phyloP scores from a whole-genome alignment of 176 grass and related monocot species.

The Oryza officinalis region DNA sequence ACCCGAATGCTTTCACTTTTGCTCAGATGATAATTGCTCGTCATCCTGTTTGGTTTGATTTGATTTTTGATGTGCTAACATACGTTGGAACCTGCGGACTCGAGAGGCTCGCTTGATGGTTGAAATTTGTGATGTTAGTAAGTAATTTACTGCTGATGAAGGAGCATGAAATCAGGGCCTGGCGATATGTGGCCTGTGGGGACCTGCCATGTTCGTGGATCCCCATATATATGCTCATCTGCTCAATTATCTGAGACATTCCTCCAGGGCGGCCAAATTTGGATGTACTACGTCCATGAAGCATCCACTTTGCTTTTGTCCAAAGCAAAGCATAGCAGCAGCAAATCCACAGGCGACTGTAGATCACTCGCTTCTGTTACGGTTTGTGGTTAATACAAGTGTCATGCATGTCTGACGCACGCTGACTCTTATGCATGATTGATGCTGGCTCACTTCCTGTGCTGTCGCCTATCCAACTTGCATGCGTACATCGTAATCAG shows the following conservation, averaged over 20 bases:
- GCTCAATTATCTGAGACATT: not conserved
- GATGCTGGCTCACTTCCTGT: not conserved
- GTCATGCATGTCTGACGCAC: not conserved
- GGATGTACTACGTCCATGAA: not conserved
- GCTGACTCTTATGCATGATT: not conserved
- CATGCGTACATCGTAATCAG: not conserved
- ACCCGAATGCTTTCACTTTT: not conserved
- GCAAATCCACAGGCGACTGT: not conserved
- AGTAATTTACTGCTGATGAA: not conserved
- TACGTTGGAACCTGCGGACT: conserved; percentile 14
- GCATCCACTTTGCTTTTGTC: conserved; percentile 31
- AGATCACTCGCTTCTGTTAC: not conserved
- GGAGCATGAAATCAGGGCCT: conserved; percentile 27
- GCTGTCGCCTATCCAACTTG: not conserved
- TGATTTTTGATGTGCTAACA: conserved; percentile 10
- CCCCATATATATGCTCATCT: not conserved
- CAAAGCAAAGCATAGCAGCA: not conserved
- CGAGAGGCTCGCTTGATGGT: not conserved
- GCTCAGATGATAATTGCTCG: not conserved
- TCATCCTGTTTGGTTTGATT: conserved; percentile 29
- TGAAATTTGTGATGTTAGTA: conserved; percentile 25
- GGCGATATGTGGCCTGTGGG: conserved; percentile 35
- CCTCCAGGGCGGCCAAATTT: conserved; percentile 8
- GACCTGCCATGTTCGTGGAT: conserved; percentile 37
- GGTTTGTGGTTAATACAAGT: not conserved